Evolutionary conservation across 1,139 yeast species (phyloP).

Genomic region (Yamadazyma kanchanaburiensis): DNA sequence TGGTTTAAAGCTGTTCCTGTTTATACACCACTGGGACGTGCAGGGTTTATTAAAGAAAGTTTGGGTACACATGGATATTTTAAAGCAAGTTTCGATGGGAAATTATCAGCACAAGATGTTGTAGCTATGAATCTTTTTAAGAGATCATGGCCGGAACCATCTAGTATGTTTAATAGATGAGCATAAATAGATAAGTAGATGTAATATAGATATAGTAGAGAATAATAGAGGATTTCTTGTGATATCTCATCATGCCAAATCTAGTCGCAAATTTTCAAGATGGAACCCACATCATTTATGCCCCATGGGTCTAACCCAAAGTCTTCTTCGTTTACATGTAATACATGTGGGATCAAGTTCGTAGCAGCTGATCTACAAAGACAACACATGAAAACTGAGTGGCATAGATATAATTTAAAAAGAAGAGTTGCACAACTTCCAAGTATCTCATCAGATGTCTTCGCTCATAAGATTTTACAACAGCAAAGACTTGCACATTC

Average conservation of each 20-base stretch:
- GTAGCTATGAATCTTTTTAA: conserved; percentile 93
- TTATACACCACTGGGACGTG: conserved; percentile 87
- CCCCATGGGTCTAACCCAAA: conserved; percentile 34
- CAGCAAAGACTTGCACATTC: conserved; percentile 24
- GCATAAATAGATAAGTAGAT: too few species aligned
- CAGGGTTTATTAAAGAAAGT: conserved; percentile 91
- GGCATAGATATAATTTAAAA: conserved; percentile 93
- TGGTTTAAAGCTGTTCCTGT: conserved; percentile 92
- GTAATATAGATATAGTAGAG: too few species aligned
- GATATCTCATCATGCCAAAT: background rate
- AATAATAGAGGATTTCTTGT: background rate
- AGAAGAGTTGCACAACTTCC: conserved; percentile 85
- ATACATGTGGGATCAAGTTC: conserved; percentile 81
- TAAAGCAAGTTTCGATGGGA: conserved; percentile 94
- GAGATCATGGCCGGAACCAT: conserved; percentile 81
- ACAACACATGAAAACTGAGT: conserved; percentile 90
- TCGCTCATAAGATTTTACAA: conserved; percentile 67
- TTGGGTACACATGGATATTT: conserved; percentile 98
- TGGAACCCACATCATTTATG: too few species aligned
- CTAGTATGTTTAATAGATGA: conserved; percentile 30
- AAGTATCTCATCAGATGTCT: conserved; percentile 74
- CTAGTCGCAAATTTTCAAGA: conserved; percentile 1
- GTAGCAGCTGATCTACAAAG: conserved; percentile 79
- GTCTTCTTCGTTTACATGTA: conserved; percentile 63
- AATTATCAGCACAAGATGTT: conserved; percentile 85